phyloP scores from a whole-genome alignment of 78 protist genomes.

The Thecamonas trahens region DNA sequence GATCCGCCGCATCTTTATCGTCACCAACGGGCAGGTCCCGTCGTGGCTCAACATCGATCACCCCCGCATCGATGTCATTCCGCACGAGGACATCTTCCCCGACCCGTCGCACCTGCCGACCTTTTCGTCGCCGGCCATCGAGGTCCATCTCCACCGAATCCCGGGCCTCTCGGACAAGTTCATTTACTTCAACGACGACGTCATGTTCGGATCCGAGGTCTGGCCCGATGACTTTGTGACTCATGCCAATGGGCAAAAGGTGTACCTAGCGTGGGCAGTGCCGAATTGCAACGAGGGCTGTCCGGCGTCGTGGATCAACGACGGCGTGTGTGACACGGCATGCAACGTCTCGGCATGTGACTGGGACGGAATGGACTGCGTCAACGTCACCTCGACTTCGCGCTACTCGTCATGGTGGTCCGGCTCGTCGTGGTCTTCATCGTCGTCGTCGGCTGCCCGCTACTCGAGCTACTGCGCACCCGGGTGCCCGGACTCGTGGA shows the following conservation, averaged over 20 bases:
- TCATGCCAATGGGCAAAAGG: slow-evolving; percentile 49
- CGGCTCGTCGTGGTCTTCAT: neutral
- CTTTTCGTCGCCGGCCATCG: slow-evolving; percentile 92
- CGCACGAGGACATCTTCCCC: slow-evolving; percentile 69
- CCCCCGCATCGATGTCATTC: slow-evolving; percentile 60
- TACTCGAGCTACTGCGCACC: slow-evolving; percentile 34
- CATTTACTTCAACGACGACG: slow-evolving; percentile 93
- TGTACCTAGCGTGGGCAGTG: slow-evolving; percentile 82
- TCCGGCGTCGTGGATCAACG: slow-evolving; percentile 82
- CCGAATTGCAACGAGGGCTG: slow-evolving; percentile 89
- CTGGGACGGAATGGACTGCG: slow-evolving; percentile 82
- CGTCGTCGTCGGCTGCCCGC: neutral
- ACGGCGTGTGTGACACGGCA: slow-evolving; percentile 84
- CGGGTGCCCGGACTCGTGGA: slow-evolving; percentile 87
- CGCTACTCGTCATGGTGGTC: slow-evolving; percentile 1
- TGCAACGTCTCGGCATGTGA: slow-evolving; percentile 77
- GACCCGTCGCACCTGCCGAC: slow-evolving; percentile 85
- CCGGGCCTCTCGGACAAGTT: slow-evolving; percentile 86
- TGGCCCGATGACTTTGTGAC: slow-evolving; percentile 86
- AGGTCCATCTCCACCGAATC: slow-evolving; percentile 84
- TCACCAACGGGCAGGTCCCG: slow-evolving; percentile 95
- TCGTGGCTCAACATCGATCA: slow-evolving; percentile 78
- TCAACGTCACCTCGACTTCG: neutral
- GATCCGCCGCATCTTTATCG: slow-evolving; percentile 79
- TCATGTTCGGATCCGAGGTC: slow-evolving; percentile 75